phyloP scores from a whole-genome alignment of 1,284 basidiomycete genomes.

The Flammula alnicola region DNA sequence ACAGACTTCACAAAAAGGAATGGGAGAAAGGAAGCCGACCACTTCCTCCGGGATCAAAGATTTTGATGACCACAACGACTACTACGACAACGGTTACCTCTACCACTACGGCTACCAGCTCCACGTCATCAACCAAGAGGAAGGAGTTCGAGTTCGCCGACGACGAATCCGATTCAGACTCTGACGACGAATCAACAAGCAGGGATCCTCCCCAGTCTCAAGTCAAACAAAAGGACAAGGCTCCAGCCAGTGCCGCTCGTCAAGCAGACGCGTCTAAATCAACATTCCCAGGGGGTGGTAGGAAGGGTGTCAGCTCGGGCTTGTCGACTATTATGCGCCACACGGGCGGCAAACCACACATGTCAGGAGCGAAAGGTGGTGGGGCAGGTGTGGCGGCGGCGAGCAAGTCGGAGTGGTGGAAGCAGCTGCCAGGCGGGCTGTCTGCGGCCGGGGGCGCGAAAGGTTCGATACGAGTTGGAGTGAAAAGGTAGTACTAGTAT shows the following conservation, averaged over 20 bases:
- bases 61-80: no score
- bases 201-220: neutral
- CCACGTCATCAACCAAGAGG: constrained; percentile 24
- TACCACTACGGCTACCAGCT: constrained; percentile 1
- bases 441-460: constrained; percentile 10
- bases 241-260: no score
- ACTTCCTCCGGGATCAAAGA: no score
- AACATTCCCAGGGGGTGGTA: constrained; percentile 56
- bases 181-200: constrained; percentile 12
- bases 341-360: constrained; percentile 9
- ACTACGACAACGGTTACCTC: constrained; percentile 10
- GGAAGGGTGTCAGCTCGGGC: constrained; percentile 75
- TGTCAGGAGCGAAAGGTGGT: constrained; percentile 7
- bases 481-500: constrained; percentile 5
- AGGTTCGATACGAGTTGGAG: constrained; percentile 13
- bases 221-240: constrained; percentile 6
- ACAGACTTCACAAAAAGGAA: constrained; percentile 81
- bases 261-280: constrained; percentile 7
- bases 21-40: constrained; percentile 68
- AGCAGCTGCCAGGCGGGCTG: constrained; percentile 36
- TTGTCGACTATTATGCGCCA: constrained; percentile 61
- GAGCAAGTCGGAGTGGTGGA: constrained; percentile 52
- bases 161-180: constrained; percentile 30
- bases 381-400: constrained; percentile 11
- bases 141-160: constrained; percentile 26